phyloP scores from a whole-genome alignment of 2,329 filamentous ascomycete genomes.

The Lasiodiplodia gonubiensis region DNA sequence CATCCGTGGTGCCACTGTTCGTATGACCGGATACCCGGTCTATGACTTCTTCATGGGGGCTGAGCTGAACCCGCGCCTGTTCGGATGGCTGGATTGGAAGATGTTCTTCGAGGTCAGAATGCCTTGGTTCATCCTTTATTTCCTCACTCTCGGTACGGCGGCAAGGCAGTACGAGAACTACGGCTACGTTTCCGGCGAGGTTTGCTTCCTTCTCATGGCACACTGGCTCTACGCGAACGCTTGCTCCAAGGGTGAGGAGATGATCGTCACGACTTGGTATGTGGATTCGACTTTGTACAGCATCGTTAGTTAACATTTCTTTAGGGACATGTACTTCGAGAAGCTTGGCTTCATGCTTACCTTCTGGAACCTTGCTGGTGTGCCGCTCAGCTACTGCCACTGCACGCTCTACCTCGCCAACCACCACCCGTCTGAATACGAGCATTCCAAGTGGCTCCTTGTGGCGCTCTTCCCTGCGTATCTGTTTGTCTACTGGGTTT shows the following conservation, averaged over 20 bases:
- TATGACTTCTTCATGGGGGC: conserved; percentile 94
- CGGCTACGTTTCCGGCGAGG: conserved; percentile 85
- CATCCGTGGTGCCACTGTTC: conserved; percentile 79
- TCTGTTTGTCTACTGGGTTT: conserved; percentile 85
- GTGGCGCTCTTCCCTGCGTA: conserved; percentile 71
- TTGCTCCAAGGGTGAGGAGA: conserved; percentile 89
- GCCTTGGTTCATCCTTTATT: conserved; percentile 89
- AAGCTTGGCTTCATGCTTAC: conserved; percentile 98
- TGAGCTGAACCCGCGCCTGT: conserved; percentile 85
- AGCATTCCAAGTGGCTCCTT: conserved; percentile 74
- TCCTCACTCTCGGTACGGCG: conserved; percentile 76
- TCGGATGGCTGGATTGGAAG: conserved; percentile 84
- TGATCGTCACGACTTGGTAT: conserved; percentile 84
- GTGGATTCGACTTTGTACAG: conserved; percentile 31
- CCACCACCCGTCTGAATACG: conserved; percentile 77
- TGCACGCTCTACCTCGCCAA: conserved; percentile 89
- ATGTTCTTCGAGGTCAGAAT: conserved; percentile 96
- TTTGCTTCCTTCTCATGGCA: conserved; percentile 82
- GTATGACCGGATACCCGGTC: conserved; percentile 83
- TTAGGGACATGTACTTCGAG: conserved; percentile 94
- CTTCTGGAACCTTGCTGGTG: conserved; percentile 95
- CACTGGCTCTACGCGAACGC: conserved; percentile 93
- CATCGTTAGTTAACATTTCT: conserved; percentile 29
- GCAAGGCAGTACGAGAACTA: conserved; percentile 83
- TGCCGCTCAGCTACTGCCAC: conserved; percentile 91